These are phyloP conservation scores for Lobulomyces angularis DNA, from an alignment of 192 early-diverging fungal species.

Conservation along the genomic window DNA sequence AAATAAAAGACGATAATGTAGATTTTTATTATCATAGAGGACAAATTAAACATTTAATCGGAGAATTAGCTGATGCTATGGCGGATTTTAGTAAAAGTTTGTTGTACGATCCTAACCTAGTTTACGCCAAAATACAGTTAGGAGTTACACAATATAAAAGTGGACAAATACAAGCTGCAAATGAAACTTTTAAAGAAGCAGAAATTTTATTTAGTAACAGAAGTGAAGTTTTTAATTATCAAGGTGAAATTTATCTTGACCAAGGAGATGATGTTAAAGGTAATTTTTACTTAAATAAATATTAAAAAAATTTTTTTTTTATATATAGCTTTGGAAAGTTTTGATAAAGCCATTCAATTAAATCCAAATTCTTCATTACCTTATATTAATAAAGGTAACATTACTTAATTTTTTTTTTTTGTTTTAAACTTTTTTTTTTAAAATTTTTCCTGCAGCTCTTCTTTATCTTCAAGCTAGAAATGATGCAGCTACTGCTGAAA, in stretches of 20 bases:
- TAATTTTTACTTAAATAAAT: constrained; percentile 1
- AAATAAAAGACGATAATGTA: constrained; percentile 56
- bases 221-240: constrained; percentile 93
- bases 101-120: constrained; percentile 65
- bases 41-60: constrained; percentile 73
- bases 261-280: constrained; percentile 66
- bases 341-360: constrained; percentile 79
- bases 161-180: constrained; percentile 60
- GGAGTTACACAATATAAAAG: constrained; percentile 88
- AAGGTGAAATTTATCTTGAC: constrained; percentile 87
- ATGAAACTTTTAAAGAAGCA: constrained; percentile 68
- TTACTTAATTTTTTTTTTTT: no score
- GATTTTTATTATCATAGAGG: constrained; percentile 75
- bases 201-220: constrained; percentile 62
- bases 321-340: constrained; percentile 64
- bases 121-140: constrained; percentile 89
- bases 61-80: constrained; percentile 64
- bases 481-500: constrained; percentile 62
- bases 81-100: constrained; percentile 74
- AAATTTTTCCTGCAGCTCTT: constrained; percentile 32
- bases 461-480: constrained; percentile 57
- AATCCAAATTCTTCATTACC: constrained; percentile 76
- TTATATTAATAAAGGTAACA: constrained; percentile 93
- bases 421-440: no score
- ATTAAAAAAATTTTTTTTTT: constrained; percentile 8